A percentile compares a stretch with the other conserved stretches of the same genome.
These are phyloP conservation scores for Psilocybe mexicana DNA, from an alignment of 1,284 basidiomycete genomes.

Conservation along the genomic window DNA sequence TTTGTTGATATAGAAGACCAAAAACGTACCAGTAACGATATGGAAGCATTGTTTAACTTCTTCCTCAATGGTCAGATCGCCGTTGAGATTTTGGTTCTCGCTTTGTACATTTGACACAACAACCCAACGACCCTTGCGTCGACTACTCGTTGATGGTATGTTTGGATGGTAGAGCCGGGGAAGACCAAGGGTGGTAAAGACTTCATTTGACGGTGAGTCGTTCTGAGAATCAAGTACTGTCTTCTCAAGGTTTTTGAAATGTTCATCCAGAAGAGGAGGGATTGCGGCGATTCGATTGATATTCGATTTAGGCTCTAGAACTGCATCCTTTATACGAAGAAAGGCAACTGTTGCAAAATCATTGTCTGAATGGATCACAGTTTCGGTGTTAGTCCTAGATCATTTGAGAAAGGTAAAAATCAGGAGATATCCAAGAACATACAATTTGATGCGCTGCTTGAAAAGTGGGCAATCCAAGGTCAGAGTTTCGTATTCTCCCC, in stretches of 20 bases:
- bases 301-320: slow-evolving; percentile 53
- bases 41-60: slow-evolving; percentile 67
- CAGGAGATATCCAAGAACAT: slow-evolving; percentile 25
- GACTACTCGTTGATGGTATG: not conserved
- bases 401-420: not conserved
- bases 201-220: not conserved
- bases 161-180: slow-evolving; percentile 3
- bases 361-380: slow-evolving; percentile 74
- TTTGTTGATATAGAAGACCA: slow-evolving; percentile 13
- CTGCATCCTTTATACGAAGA: slow-evolving; percentile 73
- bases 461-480: slow-evolving; percentile 92
- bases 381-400: slow-evolving; percentile 62
- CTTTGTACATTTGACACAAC: slow-evolving; percentile 55
- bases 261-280: slow-evolving; percentile 56
- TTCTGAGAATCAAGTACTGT: slow-evolving; percentile 17
- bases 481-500: slow-evolving; percentile 96
- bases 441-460: slow-evolving; percentile 77
- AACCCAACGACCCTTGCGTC: slow-evolving; percentile 47
- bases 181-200: not conserved
- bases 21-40: slow-evolving; percentile 50
- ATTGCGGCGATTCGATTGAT: slow-evolving; percentile 21
- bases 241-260: slow-evolving; percentile 33
- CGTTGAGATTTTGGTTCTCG: slow-evolving; percentile 11
- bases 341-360: slow-evolving; percentile 87
- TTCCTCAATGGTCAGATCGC: slow-evolving; percentile 49